Base-by-base conservation (phyloP, 768 basidiomycete genomes). In the Mycena leptocephala region DNA sequence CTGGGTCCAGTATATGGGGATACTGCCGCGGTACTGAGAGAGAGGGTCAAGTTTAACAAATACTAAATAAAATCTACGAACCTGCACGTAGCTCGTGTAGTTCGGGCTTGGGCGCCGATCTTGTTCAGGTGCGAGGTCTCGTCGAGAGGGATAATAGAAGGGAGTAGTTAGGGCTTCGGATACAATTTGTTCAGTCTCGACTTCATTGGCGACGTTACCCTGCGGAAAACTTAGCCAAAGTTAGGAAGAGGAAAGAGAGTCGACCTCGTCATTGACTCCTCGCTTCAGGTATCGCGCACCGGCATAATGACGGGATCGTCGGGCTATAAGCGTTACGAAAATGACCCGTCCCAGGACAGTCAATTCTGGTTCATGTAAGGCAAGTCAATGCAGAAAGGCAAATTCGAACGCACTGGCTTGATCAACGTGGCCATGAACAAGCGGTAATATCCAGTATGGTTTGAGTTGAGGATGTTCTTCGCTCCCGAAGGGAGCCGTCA, bases 201-300 rank as follows among this genome's bases (percentile, higher is more conserved):
- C 98, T 84, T 99, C 98, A 81, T 99, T 99, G 3, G 98, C 98
- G 13, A 99, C 98, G 82, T 97, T 96, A 4, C 98, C 98, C 97
- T 98, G 76, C n/a, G 41, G 11, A 14, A 28, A 46, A 30, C 20
- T 71, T 13, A 61, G 71, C 26, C 10, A 24, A 46, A 33, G 48
- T 24, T 2, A 55, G 18, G 18, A 5, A 28, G 33, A 72, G 84
- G 32, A 59, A 96, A 14, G 16, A 33, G 16, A 9, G 8, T 24
- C 32, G 30, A 75, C 97, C 89, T 98, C 93, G 76, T 97, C 95
- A 79, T 98, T 99, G 28, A 97, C 96, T 4, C 98, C 98, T 70
- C 98, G 92, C 64, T 97, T 98, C 30, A 98, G 85, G 85, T 97
- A 99, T 30, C 98, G 90, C 8, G 97, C 97, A 26, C 98, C 98